Conservation (phyloP, 2,329 filamentous ascomycete genomes). For the Fusarium mangiferae region DNA sequence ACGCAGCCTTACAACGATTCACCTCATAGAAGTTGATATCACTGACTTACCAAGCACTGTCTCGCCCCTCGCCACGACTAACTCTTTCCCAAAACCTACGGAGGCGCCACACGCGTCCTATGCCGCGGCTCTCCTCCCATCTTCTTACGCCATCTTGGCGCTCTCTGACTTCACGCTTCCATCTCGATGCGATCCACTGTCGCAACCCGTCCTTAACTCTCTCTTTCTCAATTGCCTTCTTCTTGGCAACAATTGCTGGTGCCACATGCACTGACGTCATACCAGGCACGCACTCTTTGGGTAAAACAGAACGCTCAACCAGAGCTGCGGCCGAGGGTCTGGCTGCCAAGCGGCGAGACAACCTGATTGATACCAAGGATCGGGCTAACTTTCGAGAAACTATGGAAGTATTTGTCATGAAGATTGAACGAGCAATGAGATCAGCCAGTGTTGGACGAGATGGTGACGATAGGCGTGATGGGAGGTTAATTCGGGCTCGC, state of each 20-base stretch:
- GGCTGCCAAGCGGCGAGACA: constrained; percentile 69
- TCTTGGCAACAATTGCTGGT: constrained; percentile 70
- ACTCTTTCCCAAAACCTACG: constrained; percentile 75
- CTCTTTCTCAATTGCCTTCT: constrained; percentile 72
- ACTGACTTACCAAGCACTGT: constrained; percentile 34
- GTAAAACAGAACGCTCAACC: constrained; percentile 72
- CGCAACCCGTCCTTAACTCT: constrained; percentile 73
- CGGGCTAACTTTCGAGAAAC: constrained; percentile 72
- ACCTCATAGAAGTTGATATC: background rate
- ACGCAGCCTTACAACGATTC: background rate
- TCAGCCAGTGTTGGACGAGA: constrained; percentile 69
- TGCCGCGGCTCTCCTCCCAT: constrained; percentile 62
- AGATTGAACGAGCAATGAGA: constrained; percentile 72
- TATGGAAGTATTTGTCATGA: constrained; percentile 72
- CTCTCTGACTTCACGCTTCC: constrained; percentile 63
- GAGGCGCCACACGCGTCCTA: constrained; percentile 69
- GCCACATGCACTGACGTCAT: constrained; percentile 58
- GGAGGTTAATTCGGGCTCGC: constrained; percentile 63
- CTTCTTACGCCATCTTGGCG: constrained; percentile 58
- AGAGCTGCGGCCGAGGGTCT: constrained; percentile 70
- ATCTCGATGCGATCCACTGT: constrained; percentile 71
- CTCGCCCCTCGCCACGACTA: constrained; percentile 52
- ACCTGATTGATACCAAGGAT: constrained; percentile 71
- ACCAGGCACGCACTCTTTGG: constrained; percentile 69
- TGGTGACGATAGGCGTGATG: constrained; percentile 65